phyloP scores from a whole-genome alignment of 2,329 filamentous ascomycete species.

The Coniella vitis region DNA sequence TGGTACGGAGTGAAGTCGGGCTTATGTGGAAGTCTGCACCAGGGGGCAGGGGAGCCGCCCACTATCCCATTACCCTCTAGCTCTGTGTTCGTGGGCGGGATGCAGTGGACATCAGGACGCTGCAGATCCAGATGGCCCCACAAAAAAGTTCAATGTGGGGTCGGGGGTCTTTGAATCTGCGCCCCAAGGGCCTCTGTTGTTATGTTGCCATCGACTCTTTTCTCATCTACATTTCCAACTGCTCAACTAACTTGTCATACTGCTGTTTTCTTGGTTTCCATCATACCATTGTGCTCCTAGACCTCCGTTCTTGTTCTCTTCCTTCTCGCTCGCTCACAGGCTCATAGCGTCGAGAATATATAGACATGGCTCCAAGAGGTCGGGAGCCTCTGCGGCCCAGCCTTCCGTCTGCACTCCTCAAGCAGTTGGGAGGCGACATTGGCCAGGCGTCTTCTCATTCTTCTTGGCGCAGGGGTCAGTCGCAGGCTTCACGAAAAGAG shows the following conservation, averaged over 20 bases:
- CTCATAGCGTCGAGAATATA: not conserved
- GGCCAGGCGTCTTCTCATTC: slow-evolving; percentile 10
- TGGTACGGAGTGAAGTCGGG: not conserved
- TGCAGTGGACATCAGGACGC: not conserved
- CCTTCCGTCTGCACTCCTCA: slow-evolving; percentile 36
- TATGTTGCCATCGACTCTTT: not conserved
- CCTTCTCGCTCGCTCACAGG: too few relatives aligned
- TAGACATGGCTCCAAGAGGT: slow-evolving; percentile 4
- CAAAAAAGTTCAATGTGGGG: slow-evolving; percentile 1
- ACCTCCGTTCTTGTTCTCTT: too few relatives aligned
- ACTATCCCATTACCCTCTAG: too few relatives aligned
- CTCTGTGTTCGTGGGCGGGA: too few relatives aligned
- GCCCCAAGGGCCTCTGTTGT: not conserved
- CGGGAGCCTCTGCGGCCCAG: slow-evolving; percentile 23
- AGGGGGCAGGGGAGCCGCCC: not conserved
- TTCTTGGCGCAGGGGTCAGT: slow-evolving; percentile 16
- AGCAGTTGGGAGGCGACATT: slow-evolving; percentile 31
- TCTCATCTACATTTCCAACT: not conserved
- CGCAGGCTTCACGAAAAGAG: slow-evolving; percentile 46
- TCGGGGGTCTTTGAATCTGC: not conserved
- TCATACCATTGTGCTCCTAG: too few relatives aligned
- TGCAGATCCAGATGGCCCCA: not conserved
- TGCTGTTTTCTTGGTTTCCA: not conserved
- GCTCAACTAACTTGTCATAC: not conserved
- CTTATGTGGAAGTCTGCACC: not conserved